A percentile compares a stretch with the other conserved stretches of the same genome.
Conservation (phyloP, 208 protist species). For the Tritrichomonas musculus region DNA sequence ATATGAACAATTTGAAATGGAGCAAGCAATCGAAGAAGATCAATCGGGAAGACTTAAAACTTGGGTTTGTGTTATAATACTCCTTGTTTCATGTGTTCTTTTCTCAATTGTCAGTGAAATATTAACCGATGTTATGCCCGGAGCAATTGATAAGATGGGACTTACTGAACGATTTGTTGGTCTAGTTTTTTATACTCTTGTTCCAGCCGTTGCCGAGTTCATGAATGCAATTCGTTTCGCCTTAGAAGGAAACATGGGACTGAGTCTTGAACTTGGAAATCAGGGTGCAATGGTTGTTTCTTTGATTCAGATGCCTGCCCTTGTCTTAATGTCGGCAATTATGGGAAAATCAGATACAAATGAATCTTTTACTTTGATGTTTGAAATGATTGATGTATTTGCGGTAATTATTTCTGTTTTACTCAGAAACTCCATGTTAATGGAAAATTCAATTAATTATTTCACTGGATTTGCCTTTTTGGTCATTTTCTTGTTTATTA, state of each 20-base stretch:
- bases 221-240: conserved; percentile 23
- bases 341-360: not conserved
- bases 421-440: not conserved
- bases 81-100: not conserved
- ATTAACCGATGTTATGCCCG: not conserved
- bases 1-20: conserved; percentile 6
- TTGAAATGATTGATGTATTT: conserved; percentile 22
- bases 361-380: not conserved
- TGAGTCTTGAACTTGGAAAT: not conserved
- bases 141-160: not conserved
- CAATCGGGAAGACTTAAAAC: not conserved
- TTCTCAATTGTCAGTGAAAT: conserved; percentile 21
- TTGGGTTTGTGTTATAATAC: not conserved
- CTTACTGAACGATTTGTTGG: not conserved
- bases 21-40: not conserved
- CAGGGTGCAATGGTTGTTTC: conserved; percentile 16
- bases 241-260: not conserved
- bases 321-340: not conserved
- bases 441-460: conserved; percentile 23
- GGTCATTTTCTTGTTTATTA: not conserved
- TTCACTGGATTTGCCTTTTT: conserved; percentile 20
- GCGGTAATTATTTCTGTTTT: conserved; percentile 12
- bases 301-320: conserved; percentile 28
- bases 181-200: not conserved
- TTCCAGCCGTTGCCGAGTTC: conserved; percentile 24